Evolutionary conservation across 1,284 basidiomycete species (phyloP), one percentile per base, ranked within the genome.

Genomic region (Boletus hoseneyae): DNA sequence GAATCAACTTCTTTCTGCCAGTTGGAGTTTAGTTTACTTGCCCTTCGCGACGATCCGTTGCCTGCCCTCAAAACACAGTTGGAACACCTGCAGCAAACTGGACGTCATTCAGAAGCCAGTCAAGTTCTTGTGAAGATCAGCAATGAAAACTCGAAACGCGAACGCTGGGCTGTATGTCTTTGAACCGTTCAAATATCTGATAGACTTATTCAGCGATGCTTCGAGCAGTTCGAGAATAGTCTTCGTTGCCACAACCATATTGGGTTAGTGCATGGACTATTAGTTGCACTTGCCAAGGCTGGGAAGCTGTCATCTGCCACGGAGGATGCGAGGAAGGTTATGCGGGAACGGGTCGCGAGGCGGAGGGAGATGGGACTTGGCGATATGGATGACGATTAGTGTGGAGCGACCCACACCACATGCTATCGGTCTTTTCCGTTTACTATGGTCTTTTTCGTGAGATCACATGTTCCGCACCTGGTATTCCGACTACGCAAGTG

Each of bases 21-120:
- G 90, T 75, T 96, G 54, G 90, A 94, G 68, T 97, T 97, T 75
- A 94, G 89, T 69, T 79, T 97, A 34, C 80, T 95, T 42, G 90
- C 90, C 6, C 73, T 97, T 36, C 83, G 87, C 51, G 83, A 88
- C 47, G 90, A 92, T 62, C 87, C 89, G 16, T 62, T 93, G 16
- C 87, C 88, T 16, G 63, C 69, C 7, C 74, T 94, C 23, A 76
- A 84, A 63, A 65, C 72, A 21, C 79, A 85, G 52, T 66, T 93
- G 23, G 68, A 73, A 45, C 62, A 58, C 56, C 69, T 63, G 58
- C 83, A 73, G 66, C 70, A 69, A 15, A 55, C 76, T 46, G 77
- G 78, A 8, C 69, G 76, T 33, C 70, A 72, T 19, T 57, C 70
- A 30, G 69, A 74, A 59, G 74, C 76, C 44, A 73, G 74, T 15